Conservation (phyloP, 306 rosid species). For the Acacia acuminata region DNA sequence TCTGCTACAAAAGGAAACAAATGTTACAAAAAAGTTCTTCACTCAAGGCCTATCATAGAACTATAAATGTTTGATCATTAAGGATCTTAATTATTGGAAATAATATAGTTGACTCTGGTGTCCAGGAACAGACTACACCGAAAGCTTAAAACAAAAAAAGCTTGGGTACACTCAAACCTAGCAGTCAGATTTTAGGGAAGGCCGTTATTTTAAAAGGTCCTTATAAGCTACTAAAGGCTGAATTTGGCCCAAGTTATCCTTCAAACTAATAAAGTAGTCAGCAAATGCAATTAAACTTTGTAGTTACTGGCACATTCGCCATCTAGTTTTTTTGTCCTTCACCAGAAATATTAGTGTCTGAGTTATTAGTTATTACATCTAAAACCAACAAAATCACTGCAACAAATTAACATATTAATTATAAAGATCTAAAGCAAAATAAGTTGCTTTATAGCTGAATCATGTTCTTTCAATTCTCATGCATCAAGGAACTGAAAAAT, state of each 20-base stretch:
- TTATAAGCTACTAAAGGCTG: not conserved
- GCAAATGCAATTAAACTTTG: not conserved
- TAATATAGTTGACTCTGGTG: conserved; percentile 10
- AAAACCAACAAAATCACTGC: not conserved
- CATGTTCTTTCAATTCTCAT: not conserved
- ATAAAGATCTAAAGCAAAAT: conserved; percentile 6
- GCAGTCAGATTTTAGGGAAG: not conserved
- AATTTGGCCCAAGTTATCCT: not conserved
- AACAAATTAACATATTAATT: not conserved
- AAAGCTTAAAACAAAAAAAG: not conserved
- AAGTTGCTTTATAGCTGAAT: conserved; percentile 2
- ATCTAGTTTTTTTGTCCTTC: not conserved
- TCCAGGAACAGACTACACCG: not conserved
- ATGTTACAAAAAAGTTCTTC: conserved; percentile 20
- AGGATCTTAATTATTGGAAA: conserved; percentile 20
- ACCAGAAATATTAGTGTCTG: not conserved
- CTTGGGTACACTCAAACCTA: not conserved
- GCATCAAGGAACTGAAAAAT: not conserved
- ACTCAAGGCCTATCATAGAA: conserved; percentile 14
- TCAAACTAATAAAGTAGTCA: not conserved
- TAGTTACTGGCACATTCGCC: not conserved
- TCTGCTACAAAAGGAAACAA: conserved; percentile 56
- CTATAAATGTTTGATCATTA: not conserved
- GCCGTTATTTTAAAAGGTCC: not conserved
- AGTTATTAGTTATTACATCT: not conserved